Conservation (phyloP, 148 eudicot genomes). For the Silene uniflora region DNA sequence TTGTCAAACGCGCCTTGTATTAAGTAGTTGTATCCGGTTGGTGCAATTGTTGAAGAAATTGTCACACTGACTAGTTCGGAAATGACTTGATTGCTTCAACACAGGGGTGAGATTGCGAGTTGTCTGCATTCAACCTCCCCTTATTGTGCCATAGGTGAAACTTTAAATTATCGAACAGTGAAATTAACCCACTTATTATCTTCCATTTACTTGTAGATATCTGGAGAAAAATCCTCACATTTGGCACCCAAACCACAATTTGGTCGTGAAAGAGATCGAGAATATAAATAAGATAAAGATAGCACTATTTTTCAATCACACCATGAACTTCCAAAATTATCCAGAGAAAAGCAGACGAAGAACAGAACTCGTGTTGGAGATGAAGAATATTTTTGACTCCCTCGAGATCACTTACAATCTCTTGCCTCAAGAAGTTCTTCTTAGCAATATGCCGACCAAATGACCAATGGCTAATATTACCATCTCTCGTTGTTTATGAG, state of each 20-base stretch:
- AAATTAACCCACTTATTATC: not conserved
- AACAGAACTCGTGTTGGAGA: conserved; percentile 51
- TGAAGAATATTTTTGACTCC: conserved; percentile 71
- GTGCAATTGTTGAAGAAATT: not conserved
- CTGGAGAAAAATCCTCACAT: conserved; percentile 40
- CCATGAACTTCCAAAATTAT: conserved; percentile 69
- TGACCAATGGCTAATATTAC: not conserved
- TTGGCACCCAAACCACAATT: conserved; percentile 58
- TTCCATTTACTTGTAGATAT: conserved; percentile 32
- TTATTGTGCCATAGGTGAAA: too few relatives aligned
- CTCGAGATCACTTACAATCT: conserved; percentile 57
- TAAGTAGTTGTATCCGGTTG: not conserved
- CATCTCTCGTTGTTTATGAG: not conserved
- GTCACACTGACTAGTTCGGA: too few relatives aligned
- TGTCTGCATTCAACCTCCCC: too few relatives aligned
- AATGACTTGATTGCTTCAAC: too few relatives aligned
- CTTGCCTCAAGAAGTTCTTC: conserved; percentile 71
- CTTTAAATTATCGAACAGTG: too few relatives aligned
- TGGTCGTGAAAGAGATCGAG: conserved; percentile 63
- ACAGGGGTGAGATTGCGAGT: too few relatives aligned
- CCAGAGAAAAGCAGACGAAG: conserved; percentile 48
- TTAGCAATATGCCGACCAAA: conserved; percentile 21
- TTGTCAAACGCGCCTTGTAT: not conserved
- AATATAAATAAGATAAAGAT: conserved; percentile 59
- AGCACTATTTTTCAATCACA: conserved; percentile 55